Evolutionary conservation across 441 rosid species (phyloP), one percentile per base, ranked within the genome.

Genomic region (Pelargonium myrrhifolium): DNA sequence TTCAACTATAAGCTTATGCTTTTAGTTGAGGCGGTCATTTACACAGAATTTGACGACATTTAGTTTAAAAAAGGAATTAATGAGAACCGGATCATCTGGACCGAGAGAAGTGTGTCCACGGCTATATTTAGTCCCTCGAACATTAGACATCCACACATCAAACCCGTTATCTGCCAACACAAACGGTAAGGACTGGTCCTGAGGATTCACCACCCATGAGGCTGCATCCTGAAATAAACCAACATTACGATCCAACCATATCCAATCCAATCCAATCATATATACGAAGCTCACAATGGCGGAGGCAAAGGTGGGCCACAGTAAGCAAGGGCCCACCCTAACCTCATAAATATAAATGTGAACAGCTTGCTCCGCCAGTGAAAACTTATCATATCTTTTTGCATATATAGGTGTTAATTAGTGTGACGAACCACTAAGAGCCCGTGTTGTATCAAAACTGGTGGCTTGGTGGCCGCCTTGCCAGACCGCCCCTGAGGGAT

Each of bases 141-240:
- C 68, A 70, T 81, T 81, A 51, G 82, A 71, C 37, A 81, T 73
- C 82, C 85, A 79, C 26, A 81, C 82, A 49, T 81, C 81, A 12
- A 65, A 79, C 56, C 85, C 85, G 0, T 71, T 69, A 47, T 79
- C 81, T 6, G 82, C 79, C 71, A 76, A 75, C 31, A 77, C 60
- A 66, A 76, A 81, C 6, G 76, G 73, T 62, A 73, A 31, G 6
- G 77, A 69, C 56, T 73, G 60, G 8, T 66, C 73, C 1, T 71
- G 72, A 0, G 45, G 65, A 61, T 79, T 79, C 20, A 68, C 31
- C 61, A 79, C 15, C 82, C 80, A 79, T 22, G 76, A 65, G 15
- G 31, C 65, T 2, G 72, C 77, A 74, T 79, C 80, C 80, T 79
- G 70, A 39, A 61, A 61, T 58, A 49, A 9, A 60, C 40, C 40